Conservation (phyloP, 768 basidiomycete species). For the Aureoboletus auriporus region DNA sequence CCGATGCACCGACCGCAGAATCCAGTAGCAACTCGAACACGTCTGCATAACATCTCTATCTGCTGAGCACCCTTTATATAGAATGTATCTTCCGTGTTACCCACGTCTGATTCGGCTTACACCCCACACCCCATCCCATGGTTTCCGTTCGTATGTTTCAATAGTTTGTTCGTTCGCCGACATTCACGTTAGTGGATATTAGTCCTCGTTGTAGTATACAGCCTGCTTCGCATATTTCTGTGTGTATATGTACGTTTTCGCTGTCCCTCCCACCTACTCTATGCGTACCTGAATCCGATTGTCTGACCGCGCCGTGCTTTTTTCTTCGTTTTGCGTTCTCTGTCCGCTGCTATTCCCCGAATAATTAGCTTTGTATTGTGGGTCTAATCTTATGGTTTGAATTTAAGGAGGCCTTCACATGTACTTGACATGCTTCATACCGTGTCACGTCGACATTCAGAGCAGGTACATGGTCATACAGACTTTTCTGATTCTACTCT, state of each 20-base stretch:
- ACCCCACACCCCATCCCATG: background rate
- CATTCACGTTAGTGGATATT: too few species aligned
- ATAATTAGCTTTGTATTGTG: too few species aligned
- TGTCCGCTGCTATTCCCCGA: too few species aligned
- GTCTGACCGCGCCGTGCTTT: too few species aligned
- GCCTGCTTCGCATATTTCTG: constrained; percentile 19
- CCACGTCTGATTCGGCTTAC: constrained; percentile 6
- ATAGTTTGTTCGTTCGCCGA: constrained; percentile 21
- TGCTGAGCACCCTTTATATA: constrained; percentile 4
- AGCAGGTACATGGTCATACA: too few species aligned
- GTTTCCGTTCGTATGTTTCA: constrained; percentile 19
- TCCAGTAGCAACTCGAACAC: constrained; percentile 12
- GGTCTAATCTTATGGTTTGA: too few species aligned
- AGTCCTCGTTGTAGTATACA: constrained; percentile 21
- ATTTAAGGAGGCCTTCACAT: too few species aligned
- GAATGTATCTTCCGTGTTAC: constrained; percentile 24
- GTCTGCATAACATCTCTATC: constrained; percentile 17
- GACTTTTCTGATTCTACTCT: too few species aligned
- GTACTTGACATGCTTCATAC: too few species aligned
- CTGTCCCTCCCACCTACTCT: constrained; percentile 9
- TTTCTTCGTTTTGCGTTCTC: too few species aligned
- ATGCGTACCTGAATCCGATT: constrained; percentile 17
- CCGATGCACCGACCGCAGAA: constrained; percentile 19
- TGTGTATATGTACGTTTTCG: constrained; percentile 27
- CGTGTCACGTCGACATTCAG: too few species aligned